Evolutionary conservation across 225 moss, liverwort and hornwort species (phyloP), one percentile per base, ranked within the genome.

Genomic region (Sphagnum contortum): DNA sequence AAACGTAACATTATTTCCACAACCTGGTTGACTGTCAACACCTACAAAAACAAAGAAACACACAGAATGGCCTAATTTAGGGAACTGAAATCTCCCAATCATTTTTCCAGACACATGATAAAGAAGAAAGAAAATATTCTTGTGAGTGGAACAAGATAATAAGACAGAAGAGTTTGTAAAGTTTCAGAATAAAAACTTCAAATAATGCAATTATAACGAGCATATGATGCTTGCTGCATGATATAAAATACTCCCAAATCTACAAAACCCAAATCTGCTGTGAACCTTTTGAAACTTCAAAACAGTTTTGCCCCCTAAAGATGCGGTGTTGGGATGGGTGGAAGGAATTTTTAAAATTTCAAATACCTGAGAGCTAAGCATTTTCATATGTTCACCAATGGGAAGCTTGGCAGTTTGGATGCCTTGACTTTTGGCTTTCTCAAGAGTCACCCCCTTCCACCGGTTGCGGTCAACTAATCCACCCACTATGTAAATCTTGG

Each of bases 401-500:
- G 98, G 93, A 44, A 98, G 84, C 77, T 89, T 98, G 14, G 98
- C 93, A 44, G 93, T 98, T 47, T 87, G 83, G 62, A 98, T 93
- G 45, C 85, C 88, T 73, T 98, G 93, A 57, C 55, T 55, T 50
- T 71, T 76, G 9, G 93, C 98, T 80, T 98, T 98, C 74, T 88
- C 84, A n/a, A 89, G 74, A 63, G 98, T 98, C n/a, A 91, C 69
- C 29, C 88, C 90, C 65, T 98, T 98, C 90, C 90, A 91, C 55
- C 98, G 83, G 67, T 93, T 98, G 29, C 98, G 85, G 72, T 98
- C 98, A 60, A 98, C 98, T 53, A 98, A 72, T n/a, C 98, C 98
- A 71, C 98, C 93, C 49, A 98, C 76, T 12, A 98, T 85, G 57
- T 98, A 98, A 55, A 98, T 83, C 74, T 98, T 98, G 1, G 87